Evolutionary conservation across 176 grass and related monocot species (phyloP), one percentile per base, ranked within the genome.

Genomic region (Aegilops tauschii): DNA sequence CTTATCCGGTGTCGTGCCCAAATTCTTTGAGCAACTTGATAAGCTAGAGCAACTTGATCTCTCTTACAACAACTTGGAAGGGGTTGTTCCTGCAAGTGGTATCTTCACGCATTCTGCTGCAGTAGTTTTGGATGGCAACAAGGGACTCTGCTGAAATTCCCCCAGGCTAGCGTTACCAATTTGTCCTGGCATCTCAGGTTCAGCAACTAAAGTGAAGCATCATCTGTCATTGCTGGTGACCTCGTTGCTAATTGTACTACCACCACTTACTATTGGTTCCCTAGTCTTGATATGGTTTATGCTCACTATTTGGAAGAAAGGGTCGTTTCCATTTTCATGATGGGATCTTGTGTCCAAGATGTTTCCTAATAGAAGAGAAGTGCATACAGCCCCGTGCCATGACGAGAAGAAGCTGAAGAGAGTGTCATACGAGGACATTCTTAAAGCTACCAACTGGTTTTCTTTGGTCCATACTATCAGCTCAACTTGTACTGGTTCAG

Each of bases 371-470:
- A 50, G 27, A 88, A 83, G 52, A 10, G 9, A 70, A 45, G 7
- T 49, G 8, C 34, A 13, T 62, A 8, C 50, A 49, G 47, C 12
- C 47, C 47, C 13, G 1, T 49, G 47, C 47, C 47, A 49, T 49
- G 18, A 20, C 42, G 74, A 74, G 30, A 32, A 36, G 66, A 69
- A 16, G 18, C 39, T 86, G 20, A 86, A 80, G 66, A 80, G 39
- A 54, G 52, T 87, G 3, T 81, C 85, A 29, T 83, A 63, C 21
- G 21, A 28, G 4, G 80, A 77, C 35, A 77, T 88, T 34, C 45
- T 83, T 12, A 88, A 83, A 77, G 86, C 80, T 65, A 88, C 86
- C 5, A 88, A 32, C 32, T 83, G 86, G 63, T 45, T 88, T 40
- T 88, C 86, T 20, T 28, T 1, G 0, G 37, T 64, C 14, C 70